Conservation (phyloP, 768 basidiomycete species). For the Leccinellum rugosiceps region DNA sequence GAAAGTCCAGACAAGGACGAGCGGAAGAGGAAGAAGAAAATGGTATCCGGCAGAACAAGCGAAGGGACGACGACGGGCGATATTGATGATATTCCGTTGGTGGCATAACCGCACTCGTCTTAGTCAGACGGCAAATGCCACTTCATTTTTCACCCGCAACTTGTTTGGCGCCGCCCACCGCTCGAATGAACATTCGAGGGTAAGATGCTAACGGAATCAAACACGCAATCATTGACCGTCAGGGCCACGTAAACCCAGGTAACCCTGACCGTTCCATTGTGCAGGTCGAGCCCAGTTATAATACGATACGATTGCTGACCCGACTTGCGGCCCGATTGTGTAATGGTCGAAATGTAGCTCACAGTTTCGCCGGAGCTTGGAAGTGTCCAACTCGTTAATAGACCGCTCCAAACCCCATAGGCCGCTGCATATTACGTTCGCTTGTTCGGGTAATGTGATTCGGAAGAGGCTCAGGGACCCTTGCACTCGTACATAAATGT, state of each 20-base stretch:
- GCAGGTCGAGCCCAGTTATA: too few relatives aligned
- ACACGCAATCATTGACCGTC: background rate
- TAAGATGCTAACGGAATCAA: background rate
- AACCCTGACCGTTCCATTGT: background rate
- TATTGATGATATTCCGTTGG: slow-evolving; percentile 1
- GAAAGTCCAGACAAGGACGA: slow-evolving; percentile 1
- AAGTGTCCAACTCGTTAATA: background rate
- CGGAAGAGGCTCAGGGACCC: background rate
- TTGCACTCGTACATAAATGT: background rate
- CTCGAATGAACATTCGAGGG: background rate
- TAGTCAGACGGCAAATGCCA: slow-evolving; percentile 33
- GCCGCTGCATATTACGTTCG: background rate
- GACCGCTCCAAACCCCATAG: background rate
- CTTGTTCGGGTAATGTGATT: background rate
- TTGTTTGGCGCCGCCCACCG: background rate
- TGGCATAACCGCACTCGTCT: slow-evolving; percentile 19
- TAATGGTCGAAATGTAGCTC: too few relatives aligned
- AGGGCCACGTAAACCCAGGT: background rate
- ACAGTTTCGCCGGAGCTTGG: background rate
- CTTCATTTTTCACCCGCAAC: slow-evolving; percentile 9
- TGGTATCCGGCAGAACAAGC: slow-evolving; percentile 15
- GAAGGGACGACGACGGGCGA: slow-evolving; percentile 4
- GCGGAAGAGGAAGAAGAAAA: slow-evolving; percentile 15
- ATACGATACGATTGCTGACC: too few relatives aligned
- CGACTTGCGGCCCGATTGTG: too few relatives aligned